These are phyloP conservation scores for Elasticomyces elasticus DNA, from an alignment of 495 filamentous ascomycete genomes.

Conservation along the genomic window DNA sequence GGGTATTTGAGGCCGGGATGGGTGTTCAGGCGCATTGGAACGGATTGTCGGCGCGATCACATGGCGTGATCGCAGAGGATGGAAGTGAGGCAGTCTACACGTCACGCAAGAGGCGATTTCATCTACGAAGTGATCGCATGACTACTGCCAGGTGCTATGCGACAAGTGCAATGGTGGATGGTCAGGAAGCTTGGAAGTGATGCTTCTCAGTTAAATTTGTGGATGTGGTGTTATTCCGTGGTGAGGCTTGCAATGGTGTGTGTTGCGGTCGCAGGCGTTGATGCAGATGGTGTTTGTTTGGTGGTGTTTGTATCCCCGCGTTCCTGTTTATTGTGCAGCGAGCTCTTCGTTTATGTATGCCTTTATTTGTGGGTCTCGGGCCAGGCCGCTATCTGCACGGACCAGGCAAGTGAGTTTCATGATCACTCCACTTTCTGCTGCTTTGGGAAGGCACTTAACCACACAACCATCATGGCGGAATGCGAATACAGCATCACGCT, in stretches of 20 bases:
- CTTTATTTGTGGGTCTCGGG: too few species aligned
- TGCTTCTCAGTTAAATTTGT: neutral
- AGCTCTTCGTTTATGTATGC: too few species aligned
- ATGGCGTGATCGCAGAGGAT: constrained; percentile 4
- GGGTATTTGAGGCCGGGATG: constrained; percentile 71
- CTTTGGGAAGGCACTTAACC: too few species aligned
- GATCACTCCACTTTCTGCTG: too few species aligned
- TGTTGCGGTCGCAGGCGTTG: too few species aligned
- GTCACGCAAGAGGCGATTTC: constrained; percentile 17
- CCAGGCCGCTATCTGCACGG: too few species aligned
- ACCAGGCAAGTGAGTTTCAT: too few species aligned
- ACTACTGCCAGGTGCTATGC: constrained; percentile 18
- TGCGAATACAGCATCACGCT: constrained; percentile 21
- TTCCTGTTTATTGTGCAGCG: too few species aligned
- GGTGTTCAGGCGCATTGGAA: constrained; percentile 38
- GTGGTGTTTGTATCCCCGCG: too few species aligned
- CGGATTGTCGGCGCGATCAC: constrained; percentile 11
- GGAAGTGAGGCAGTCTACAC: neutral
- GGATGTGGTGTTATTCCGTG: too few species aligned
- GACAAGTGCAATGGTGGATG: neutral
- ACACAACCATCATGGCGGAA: neutral
- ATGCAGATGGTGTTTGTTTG: too few species aligned
- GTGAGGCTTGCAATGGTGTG: too few species aligned
- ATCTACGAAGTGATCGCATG: constrained; percentile 15
- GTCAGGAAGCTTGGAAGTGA: neutral